phyloP scores from a whole-genome alignment of 306 rosid species.

The Trifolium repens region DNA sequence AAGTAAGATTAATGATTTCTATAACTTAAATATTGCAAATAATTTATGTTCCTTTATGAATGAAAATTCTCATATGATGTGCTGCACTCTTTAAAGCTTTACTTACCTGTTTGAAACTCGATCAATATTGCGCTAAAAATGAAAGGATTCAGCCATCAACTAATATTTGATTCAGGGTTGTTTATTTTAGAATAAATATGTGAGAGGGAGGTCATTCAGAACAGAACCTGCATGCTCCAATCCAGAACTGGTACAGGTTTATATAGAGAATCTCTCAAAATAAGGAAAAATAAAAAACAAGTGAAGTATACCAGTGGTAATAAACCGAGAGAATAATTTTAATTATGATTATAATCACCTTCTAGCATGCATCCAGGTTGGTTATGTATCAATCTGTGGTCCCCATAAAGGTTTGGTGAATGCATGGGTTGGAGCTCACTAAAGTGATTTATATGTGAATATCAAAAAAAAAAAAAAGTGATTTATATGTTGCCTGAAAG shows the following conservation, averaged over 20 bases:
- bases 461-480: too few species aligned
- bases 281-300: neutral
- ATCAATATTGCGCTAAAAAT: slow-evolving; percentile 3
- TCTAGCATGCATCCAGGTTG: neutral
- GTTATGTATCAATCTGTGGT: neutral
- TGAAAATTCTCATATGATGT: neutral
- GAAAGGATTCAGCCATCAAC: slow-evolving; percentile 1
- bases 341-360: slow-evolving; percentile 2
- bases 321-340: neutral
- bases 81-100: slow-evolving; percentile 6
- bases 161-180: slow-evolving; percentile 20
- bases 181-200: neutral
- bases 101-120: neutral
- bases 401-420: neutral
- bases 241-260: neutral
- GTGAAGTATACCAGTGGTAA: neutral
- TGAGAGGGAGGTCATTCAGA: too few species aligned
- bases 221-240: too few species aligned
- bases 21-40: slow-evolving; percentile 7
- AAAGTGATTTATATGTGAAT: neutral
- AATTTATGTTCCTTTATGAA: neutral
- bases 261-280: neutral
- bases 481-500: neutral
- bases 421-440: neutral
- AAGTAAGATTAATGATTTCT: slow-evolving; percentile 54